Conservation (phyloP, 2,329 filamentous ascomycete genomes). For the Calonectria pteridis region DNA sequence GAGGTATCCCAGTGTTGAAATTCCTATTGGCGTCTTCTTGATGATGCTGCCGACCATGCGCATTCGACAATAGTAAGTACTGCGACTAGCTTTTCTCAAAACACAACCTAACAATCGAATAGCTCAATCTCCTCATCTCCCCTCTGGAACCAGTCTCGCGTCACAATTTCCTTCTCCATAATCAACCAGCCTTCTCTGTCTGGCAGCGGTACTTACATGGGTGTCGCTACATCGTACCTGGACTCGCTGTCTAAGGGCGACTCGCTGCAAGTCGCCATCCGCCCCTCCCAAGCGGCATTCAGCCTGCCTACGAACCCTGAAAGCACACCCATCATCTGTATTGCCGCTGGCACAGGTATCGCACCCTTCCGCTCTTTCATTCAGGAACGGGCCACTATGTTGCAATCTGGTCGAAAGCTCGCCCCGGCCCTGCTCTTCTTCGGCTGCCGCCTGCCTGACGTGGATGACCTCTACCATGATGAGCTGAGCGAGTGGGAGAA, state of each 20-base stretch:
- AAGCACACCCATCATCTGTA: slow-evolving; percentile 61
- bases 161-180: slow-evolving; percentile 76
- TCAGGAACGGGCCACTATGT: slow-evolving; percentile 68
- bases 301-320: slow-evolving; percentile 59
- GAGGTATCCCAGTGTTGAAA: slow-evolving; percentile 66
- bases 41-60: slow-evolving; percentile 81
- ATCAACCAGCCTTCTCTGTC: slow-evolving; percentile 67
- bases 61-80: slow-evolving; percentile 72
- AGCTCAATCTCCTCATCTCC: slow-evolving; percentile 80
- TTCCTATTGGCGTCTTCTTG: slow-evolving; percentile 76
- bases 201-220: slow-evolving; percentile 62
- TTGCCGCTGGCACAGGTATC: slow-evolving; percentile 66
- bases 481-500: slow-evolving; percentile 68
- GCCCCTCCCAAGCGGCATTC: slow-evolving; percentile 58
- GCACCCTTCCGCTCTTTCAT: slow-evolving; percentile 73
- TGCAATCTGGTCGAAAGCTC: slow-evolving; percentile 61
- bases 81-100: slow-evolving; percentile 36
- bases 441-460: slow-evolving; percentile 66
- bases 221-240: slow-evolving; percentile 72
- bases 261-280: slow-evolving; percentile 61
- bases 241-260: slow-evolving; percentile 58
- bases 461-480: slow-evolving; percentile 71
- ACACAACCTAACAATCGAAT: slow-evolving; percentile 30
- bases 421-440: slow-evolving; percentile 73
- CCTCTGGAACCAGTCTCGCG: slow-evolving; percentile 65